phyloP scores from a whole-genome alignment of 2,329 filamentous ascomycete genomes.

The Dactylellina drechsleri region DNA sequence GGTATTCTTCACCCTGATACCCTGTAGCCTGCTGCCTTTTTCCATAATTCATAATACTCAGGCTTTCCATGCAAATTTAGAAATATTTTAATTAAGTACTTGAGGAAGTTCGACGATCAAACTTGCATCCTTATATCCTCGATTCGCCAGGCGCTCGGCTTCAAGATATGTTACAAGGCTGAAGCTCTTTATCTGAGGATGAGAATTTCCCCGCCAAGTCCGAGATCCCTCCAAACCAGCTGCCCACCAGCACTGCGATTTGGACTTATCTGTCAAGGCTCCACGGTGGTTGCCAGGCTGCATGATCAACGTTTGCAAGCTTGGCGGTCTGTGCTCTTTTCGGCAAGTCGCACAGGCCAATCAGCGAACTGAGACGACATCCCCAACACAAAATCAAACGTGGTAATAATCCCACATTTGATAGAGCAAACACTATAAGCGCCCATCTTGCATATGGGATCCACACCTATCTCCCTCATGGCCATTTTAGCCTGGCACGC shows the following conservation, averaged over 20 bases:
- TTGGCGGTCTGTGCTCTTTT: conserved; percentile 43
- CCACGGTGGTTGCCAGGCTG: conserved; percentile 35
- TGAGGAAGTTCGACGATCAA: too few relatives aligned
- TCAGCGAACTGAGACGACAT: conserved; percentile 48
- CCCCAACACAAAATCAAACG: conserved; percentile 48
- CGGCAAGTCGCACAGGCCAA: conserved; percentile 52
- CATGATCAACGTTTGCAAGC: conserved; percentile 9
- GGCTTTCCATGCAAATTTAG: too few relatives aligned
- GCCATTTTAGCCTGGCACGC: conserved; percentile 50
- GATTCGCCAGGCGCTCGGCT: too few relatives aligned
- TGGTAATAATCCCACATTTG: conserved; percentile 30
- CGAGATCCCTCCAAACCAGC: not conserved
- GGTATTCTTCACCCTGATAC: too few relatives aligned
- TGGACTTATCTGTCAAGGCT: not conserved
- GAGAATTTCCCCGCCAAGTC: not conserved
- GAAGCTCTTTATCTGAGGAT: conserved; percentile 1
- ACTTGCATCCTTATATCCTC: too few relatives aligned
- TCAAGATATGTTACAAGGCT: too few relatives aligned
- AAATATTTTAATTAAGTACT: too few relatives aligned
- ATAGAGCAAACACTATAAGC: conserved; percentile 42
- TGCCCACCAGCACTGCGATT: not conserved
- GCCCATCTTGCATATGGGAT: conserved; percentile 34
- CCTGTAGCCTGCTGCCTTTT: too few relatives aligned
- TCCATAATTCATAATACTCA: too few relatives aligned
- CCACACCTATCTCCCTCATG: conserved; percentile 42